Base-by-base conservation (phyloP, 768 basidiomycete species). In the Trametes meyenii region DNA sequence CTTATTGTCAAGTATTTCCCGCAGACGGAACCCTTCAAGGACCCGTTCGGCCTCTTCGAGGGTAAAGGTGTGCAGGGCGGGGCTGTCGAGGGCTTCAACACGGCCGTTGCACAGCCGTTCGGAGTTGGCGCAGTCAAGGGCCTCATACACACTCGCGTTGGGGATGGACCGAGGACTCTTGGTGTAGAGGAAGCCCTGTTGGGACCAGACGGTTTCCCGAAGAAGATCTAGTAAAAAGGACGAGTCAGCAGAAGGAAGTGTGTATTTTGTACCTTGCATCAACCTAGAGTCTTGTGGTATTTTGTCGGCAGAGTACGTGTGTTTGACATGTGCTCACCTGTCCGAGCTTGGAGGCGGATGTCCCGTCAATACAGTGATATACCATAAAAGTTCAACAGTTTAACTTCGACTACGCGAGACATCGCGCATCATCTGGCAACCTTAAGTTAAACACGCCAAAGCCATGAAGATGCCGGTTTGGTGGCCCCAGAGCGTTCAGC, bases 121-220 rank as follows among this genome's bases (percentile, higher is more conserved):
- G 83, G 81, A 17, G 77, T 83, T 8, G 95, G 91, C 0, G 86
- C 90, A 2, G 94, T 98, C 42, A 93, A 93, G 75, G 80, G 86
- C 3, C 81, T 98, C 71, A 98, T 98, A 54, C 94, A 96, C 74
- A 98, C 96, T 10, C 79, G 83, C 46, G 92, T 98, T 8, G 96
- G 96, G 0, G 95, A 94, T 70, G 96, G 96, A 0, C 96, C 96
- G 0, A 81, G 90, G 64, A 83, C 85, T 17, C 73, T 97, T 38
- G 81, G 74, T 35, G 69, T 73, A 0, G 82, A 83, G 51, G 90
- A 92, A 67, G 75, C 85, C 23, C 71, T 99, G 65, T 75, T 98
- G 64, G 83, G 81, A 1, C 68, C 67, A 0, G 79, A 88, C 56
- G 96, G 96, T 3, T 67, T 90, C 46, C 95, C 96, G 0, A 86